Conservation (phyloP, 1,284 basidiomycete species). For the Chalciporus piperatoides region DNA sequence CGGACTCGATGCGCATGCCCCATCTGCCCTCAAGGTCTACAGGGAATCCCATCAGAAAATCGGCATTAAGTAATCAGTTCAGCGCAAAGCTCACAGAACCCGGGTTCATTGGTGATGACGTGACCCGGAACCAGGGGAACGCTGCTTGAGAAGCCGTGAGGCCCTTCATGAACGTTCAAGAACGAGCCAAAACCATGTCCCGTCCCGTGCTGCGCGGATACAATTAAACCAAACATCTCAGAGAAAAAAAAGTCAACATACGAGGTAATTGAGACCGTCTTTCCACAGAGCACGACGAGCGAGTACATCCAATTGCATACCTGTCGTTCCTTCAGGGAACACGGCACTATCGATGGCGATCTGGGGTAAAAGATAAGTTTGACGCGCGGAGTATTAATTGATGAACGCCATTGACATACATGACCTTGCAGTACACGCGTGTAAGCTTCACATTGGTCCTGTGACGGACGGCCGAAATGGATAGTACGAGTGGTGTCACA, state of each 20-base stretch:
- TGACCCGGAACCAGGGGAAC: constrained; percentile 76
- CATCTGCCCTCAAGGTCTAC: constrained; percentile 78
- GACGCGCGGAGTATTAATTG: constrained; percentile 14
- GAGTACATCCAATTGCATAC: constrained; percentile 76
- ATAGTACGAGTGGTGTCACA: constrained; percentile 92
- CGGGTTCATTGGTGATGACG: constrained; percentile 86
- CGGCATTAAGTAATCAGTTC: constrained; percentile 15
- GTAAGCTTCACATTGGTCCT: constrained; percentile 85
- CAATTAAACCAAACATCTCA: constrained; percentile 9
- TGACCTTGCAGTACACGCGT: constrained; percentile 96
- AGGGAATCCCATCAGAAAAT: constrained; percentile 9
- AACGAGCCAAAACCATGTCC: constrained; percentile 83
- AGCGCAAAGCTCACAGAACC: constrained; percentile 59
- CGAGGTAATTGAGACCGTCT: constrained; percentile 82
- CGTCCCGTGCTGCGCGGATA: constrained; percentile 63
- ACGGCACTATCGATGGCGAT: constrained; percentile 88
- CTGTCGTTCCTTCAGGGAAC: constrained; percentile 87
- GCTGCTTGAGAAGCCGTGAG: constrained; percentile 65
- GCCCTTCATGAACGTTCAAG: constrained; percentile 76
- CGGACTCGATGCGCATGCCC: constrained; percentile 90
- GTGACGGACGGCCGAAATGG: constrained; percentile 81
- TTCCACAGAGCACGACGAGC: constrained; percentile 86
- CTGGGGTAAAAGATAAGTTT: constrained; percentile 38
- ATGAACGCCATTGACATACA: constrained; percentile 46
- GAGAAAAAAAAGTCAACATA: constrained; percentile 28